These are phyloP conservation scores for Backusella liffmaniae DNA, from an alignment of 192 early-diverging fungal species.

Conservation along the genomic window DNA sequence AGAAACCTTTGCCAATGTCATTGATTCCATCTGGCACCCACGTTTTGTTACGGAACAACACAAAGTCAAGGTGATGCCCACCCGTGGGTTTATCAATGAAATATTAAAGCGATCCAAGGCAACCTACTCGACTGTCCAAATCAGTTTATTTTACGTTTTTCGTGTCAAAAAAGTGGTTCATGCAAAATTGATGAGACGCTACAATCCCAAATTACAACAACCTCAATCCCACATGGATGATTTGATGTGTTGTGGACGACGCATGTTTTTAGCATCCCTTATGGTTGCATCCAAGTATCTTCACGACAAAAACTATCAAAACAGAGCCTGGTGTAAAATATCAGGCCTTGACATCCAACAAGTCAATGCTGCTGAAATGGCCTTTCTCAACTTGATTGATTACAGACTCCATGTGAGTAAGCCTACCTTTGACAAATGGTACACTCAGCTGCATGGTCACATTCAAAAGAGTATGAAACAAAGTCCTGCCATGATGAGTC, in stretches of 20 bases:
- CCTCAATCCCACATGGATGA: conserved; percentile 36
- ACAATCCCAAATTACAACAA: conserved; percentile 24
- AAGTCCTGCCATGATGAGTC: neutral
- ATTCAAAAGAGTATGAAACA: conserved; percentile 9
- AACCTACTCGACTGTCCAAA: conserved; percentile 71
- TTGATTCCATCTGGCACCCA: conserved; percentile 57
- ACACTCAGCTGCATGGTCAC: conserved; percentile 37
- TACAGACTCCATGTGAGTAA: conserved; percentile 70
- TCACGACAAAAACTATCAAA: conserved; percentile 80
- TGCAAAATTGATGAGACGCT: conserved; percentile 36
- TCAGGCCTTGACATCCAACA: conserved; percentile 71
- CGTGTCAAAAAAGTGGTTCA: conserved; percentile 50
- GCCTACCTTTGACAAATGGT: conserved; percentile 61
- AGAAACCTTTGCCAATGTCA: conserved; percentile 64
- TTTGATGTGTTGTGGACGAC: conserved; percentile 65
- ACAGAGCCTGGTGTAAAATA: conserved; percentile 85
- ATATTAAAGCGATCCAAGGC: conserved; percentile 65
- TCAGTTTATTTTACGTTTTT: conserved; percentile 67
- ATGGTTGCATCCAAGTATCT: conserved; percentile 87
- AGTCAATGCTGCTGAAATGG: conserved; percentile 80
- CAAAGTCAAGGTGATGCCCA: conserved; percentile 47
- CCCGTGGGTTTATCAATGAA: conserved; percentile 62
- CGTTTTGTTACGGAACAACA: conserved; percentile 33
- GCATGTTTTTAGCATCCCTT: conserved; percentile 82
- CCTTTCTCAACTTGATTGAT: conserved; percentile 74